Percentiles rank a stretch among this genome's conserved stretches.
Conservation (phyloP, 805 yeast species). For the Cephaloascus albidus region DNA sequence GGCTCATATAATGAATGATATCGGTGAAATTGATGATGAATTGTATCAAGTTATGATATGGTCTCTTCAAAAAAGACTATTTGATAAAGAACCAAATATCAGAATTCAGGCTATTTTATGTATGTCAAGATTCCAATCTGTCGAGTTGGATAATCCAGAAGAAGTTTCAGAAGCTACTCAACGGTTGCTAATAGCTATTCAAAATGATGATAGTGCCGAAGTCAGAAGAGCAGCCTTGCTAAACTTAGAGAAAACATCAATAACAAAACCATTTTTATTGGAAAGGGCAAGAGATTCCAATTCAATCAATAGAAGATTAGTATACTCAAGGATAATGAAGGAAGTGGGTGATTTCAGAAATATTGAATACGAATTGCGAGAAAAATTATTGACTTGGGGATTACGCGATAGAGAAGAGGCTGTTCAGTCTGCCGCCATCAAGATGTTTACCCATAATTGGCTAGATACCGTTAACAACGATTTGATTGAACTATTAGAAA, state of each 20-base stretch:
- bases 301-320: slow-evolving; percentile 58
- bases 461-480: slow-evolving; percentile 58
- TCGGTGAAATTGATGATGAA: slow-evolving; percentile 70
- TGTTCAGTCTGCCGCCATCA: slow-evolving; percentile 64
- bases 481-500: slow-evolving; percentile 59
- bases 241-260: slow-evolving; percentile 48
- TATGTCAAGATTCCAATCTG: slow-evolving; percentile 65
- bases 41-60: slow-evolving; percentile 54
- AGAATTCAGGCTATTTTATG: slow-evolving; percentile 82
- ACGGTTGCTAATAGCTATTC: slow-evolving; percentile 41
- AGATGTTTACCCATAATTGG: slow-evolving; percentile 70
- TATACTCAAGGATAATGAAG: slow-evolving; percentile 60
- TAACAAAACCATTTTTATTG: slow-evolving; percentile 48
- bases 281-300: slow-evolving; percentile 82
- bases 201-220: slow-evolving; percentile 78
- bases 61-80: slow-evolving; percentile 52
- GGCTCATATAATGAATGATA: slow-evolving; percentile 59
- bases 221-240: slow-evolving; percentile 79
- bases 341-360: slow-evolving; percentile 52
- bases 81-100: slow-evolving; percentile 69
- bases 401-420: slow-evolving; percentile 72
- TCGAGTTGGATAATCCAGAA: slow-evolving; percentile 30
- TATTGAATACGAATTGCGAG: slow-evolving; percentile 48
- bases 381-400: slow-evolving; percentile 73
- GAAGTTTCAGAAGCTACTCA: slow-evolving; percentile 37